Evolutionary conservation across 257 asterid species (phyloP).

Genomic region (Nyctanthes arbortristis): DNA sequence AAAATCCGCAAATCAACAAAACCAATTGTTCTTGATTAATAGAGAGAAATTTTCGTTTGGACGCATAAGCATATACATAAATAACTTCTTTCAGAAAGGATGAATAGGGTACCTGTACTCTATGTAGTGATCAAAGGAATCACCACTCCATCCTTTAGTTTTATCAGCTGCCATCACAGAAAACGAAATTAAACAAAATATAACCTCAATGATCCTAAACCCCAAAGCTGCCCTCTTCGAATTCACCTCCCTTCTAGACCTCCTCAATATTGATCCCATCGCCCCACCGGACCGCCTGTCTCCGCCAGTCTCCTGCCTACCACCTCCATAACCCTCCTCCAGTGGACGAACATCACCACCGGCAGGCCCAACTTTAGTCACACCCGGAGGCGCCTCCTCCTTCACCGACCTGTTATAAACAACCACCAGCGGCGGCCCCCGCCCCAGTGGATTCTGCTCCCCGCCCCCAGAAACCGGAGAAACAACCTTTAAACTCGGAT

Average conservation of each 20-base stretch:
- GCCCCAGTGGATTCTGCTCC: constrained; percentile 30
- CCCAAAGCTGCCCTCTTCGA: constrained; percentile 48
- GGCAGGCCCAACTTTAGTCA: constrained; percentile 41
- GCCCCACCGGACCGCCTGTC: constrained; percentile 49
- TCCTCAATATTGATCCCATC: constrained; percentile 34
- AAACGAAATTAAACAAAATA: constrained; percentile 64
- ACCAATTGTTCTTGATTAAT: constrained; percentile 1
- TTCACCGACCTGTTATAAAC: constrained; percentile 40
- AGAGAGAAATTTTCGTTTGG: neutral
- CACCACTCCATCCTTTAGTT: constrained; percentile 85
- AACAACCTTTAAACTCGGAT: constrained; percentile 26
- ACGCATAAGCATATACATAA: neutral
- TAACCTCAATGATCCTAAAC: constrained; percentile 54
- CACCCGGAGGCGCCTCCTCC: constrained; percentile 41
- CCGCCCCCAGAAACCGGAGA: constrained; percentile 22
- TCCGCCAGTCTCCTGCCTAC: constrained; percentile 31
- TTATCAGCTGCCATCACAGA: constrained; percentile 87
- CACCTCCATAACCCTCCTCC: constrained; percentile 46
- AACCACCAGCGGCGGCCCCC: constrained; percentile 24
- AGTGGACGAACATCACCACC: constrained; percentile 32
- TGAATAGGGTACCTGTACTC: constrained; percentile 51
- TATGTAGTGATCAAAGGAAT: constrained; percentile 69
- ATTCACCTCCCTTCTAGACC: constrained; percentile 31
- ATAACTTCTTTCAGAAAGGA: neutral
- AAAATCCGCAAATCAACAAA: neutral